A percentile compares a stretch with the other conserved stretches of the same genome.
Evolutionary conservation across 768 basidiomycete genomes (phyloP).

Genomic region (Kwoniella dejecticola): DNA sequence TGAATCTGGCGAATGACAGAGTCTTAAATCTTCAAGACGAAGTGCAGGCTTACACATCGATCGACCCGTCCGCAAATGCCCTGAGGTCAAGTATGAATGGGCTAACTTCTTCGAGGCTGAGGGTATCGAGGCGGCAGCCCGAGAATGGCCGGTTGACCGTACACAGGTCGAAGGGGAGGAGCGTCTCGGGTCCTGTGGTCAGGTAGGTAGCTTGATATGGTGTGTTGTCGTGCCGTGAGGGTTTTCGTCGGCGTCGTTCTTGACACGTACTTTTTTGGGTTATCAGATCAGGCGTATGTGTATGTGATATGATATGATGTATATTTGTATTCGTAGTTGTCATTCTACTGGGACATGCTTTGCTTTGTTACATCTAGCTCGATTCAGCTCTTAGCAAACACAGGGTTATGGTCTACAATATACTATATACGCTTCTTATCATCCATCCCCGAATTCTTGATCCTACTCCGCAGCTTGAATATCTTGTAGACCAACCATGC

Average conservation of each 20-base stretch:
- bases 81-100: background rate
- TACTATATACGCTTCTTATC: background rate
- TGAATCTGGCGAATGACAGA: slow-evolving; percentile 39
- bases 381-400: too few species aligned
- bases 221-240: too few species aligned
- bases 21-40: slow-evolving; percentile 29
- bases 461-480: slow-evolving; percentile 11
- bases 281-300: too few species aligned
- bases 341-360: too few species aligned
- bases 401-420: too few species aligned
- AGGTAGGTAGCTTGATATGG: too few species aligned
- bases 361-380: too few species aligned
- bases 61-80: slow-evolving; percentile 27
- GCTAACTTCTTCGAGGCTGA: slow-evolving; percentile 22
- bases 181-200: slow-evolving; percentile 23
- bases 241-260: background rate
- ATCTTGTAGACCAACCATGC: slow-evolving; percentile 37
- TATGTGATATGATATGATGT: too few species aligned
- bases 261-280: background rate
- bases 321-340: too few species aligned
- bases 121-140: slow-evolving; percentile 38
- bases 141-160: slow-evolving; percentile 34
- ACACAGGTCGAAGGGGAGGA: slow-evolving; percentile 11
- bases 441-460: too few species aligned
- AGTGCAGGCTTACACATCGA: slow-evolving; percentile 36